Conservation (phyloP, 768 basidiomycete species). For the Hortiboletus flavorubellus region DNA sequence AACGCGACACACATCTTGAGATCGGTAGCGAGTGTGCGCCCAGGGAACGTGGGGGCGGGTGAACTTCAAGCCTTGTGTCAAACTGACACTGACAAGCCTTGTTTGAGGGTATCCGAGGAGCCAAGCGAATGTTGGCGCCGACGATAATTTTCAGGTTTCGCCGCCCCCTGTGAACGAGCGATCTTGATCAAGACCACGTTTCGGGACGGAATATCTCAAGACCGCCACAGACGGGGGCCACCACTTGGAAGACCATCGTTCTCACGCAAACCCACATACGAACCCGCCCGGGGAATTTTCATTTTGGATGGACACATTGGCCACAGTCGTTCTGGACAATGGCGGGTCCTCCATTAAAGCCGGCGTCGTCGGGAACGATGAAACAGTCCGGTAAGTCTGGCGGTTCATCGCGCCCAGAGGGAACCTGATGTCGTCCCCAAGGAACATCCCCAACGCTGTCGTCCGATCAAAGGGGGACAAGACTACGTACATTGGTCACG, state of each 20-base stretch:
- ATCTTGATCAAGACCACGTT: background rate
- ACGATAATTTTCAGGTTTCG: background rate
- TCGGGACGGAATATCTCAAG: background rate
- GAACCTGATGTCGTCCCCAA: constrained; percentile 26
- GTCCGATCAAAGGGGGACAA: constrained; percentile 84
- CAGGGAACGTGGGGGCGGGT: background rate
- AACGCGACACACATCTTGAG: constrained; percentile 71
- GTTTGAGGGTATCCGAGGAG: constrained; percentile 7
- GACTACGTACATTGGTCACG: constrained; percentile 80
- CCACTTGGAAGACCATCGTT: background rate
- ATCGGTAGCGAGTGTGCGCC: background rate
- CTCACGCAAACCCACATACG: background rate
- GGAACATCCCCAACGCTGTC: constrained; percentile 77
- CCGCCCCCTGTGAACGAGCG: background rate
- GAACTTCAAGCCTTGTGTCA: background rate
- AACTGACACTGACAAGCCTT: background rate
- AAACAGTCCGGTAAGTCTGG: constrained; percentile 25
- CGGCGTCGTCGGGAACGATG: constrained; percentile 44
- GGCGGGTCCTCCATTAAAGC: constrained; percentile 82
- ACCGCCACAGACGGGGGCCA: no score
- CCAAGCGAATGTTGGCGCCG: background rate
- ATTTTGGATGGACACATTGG: constrained; percentile 9
- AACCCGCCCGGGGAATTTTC: background rate
- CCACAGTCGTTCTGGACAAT: constrained; percentile 78
- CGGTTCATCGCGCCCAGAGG: background rate